phyloP scores from a whole-genome alignment of 805 yeast species.

The Candida coleopterorum region DNA sequence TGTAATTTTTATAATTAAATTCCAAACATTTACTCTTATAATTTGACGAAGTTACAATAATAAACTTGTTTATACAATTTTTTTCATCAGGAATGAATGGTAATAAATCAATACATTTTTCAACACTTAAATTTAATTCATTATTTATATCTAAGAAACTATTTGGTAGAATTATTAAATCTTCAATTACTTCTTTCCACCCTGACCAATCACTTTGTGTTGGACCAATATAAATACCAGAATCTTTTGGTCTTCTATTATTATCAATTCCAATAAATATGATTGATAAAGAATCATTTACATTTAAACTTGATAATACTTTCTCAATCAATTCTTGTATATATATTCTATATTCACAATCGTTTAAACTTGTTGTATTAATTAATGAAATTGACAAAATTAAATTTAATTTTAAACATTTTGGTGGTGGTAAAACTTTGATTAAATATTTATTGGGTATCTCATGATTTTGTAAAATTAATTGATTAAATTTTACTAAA shows the following conservation, averaged over 20 bases:
- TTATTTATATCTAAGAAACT: conserved; percentile 13
- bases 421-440: conserved; percentile 38
- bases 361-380: conserved; percentile 16
- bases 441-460: conserved; percentile 36
- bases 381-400: conserved; percentile 40
- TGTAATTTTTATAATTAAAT: background rate
- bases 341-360: conserved; percentile 21
- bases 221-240: conserved; percentile 46
- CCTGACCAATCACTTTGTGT: conserved; percentile 43
- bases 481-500: conserved; percentile 31
- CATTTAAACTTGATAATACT: conserved; percentile 24
- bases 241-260: conserved; percentile 26
- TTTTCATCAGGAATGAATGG: conserved; percentile 18
- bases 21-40: conserved; percentile 6
- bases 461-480: conserved; percentile 28
- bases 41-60: conserved; percentile 14
- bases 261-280: conserved; percentile 46
- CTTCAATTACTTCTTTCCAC: conserved; percentile 42
- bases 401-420: conserved; percentile 34
- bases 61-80: conserved; percentile 11
- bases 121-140: conserved; percentile 21
- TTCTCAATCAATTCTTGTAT: conserved; percentile 21
- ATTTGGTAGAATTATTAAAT: conserved; percentile 22
- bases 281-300: conserved; percentile 43
- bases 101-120: conserved; percentile 23